phyloP scores from a whole-genome alignment of 2,329 filamentous ascomycete species.

The Clathrospora elynae region DNA sequence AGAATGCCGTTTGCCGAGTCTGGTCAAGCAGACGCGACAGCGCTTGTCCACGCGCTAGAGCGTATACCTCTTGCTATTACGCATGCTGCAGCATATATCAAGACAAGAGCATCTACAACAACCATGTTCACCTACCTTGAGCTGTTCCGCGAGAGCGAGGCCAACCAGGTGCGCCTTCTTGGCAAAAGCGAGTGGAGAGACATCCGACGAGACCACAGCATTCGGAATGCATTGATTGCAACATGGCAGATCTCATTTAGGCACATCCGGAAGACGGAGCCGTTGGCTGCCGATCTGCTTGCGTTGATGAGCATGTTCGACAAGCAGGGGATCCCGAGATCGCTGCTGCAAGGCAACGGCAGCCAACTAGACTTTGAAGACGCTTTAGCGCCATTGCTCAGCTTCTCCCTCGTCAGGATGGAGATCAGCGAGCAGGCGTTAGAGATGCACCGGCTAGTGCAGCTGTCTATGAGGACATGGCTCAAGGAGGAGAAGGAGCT shows the following conservation, averaged over 20 bases:
- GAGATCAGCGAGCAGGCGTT: constrained; percentile 13
- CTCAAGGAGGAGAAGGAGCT: constrained; percentile 11
- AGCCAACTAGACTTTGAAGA: constrained; percentile 19
- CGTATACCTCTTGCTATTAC: constrained; percentile 21
- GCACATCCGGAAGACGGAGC: constrained; percentile 39
- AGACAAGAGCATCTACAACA: constrained; percentile 5
- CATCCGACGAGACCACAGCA: constrained; percentile 38
- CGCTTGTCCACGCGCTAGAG: constrained; percentile 31
- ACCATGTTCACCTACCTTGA: constrained; percentile 9
- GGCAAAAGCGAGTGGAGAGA: constrained; percentile 31
- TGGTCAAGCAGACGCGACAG: constrained; percentile 7
- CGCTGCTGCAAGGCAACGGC: constrained; percentile 10
- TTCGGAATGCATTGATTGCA: constrained; percentile 40
- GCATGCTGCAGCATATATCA: constrained; percentile 11
- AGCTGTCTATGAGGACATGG: constrained; percentile 19
- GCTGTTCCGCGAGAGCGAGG: constrained; percentile 37
- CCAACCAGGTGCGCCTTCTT: constrained; percentile 25
- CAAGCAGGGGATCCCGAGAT: constrained; percentile 19
- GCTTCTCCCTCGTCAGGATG: constrained; percentile 17
- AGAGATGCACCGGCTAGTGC: constrained; percentile 20
- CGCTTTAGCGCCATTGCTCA: constrained; percentile 14
- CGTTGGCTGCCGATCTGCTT: constrained; percentile 49
- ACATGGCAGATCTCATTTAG: constrained; percentile 43
- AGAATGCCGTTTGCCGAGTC: constrained; percentile 18
- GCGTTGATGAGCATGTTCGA: constrained; percentile 41